A percentile compares a stretch with the other conserved stretches of the same genome.
phyloP scores from a whole-genome alignment of 2,329 filamentous ascomycete species.

The Ascochyta viciae-villosae region DNA sequence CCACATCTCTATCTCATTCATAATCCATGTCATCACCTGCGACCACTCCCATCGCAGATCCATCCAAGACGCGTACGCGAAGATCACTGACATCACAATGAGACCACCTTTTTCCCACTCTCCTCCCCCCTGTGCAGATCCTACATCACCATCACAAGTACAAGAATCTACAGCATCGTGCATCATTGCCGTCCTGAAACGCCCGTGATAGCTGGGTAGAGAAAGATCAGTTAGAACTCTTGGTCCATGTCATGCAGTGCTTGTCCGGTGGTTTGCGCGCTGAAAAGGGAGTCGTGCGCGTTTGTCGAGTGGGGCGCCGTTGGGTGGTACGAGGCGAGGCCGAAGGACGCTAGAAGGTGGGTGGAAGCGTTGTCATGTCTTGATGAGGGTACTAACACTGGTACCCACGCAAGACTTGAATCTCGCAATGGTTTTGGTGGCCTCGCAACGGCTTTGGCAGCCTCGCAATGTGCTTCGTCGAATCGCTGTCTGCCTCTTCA shows the following conservation, averaged over 20 bases:
- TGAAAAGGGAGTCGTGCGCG: no score
- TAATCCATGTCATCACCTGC: background rate
- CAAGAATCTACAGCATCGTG: background rate
- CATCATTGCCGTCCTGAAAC: background rate
- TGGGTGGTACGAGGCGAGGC: no score
- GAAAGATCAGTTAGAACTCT: background rate
- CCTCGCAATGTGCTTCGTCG: background rate
- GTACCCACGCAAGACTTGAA: no score
- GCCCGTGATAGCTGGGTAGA: no score
- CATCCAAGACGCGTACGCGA: background rate
- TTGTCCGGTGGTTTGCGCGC: background rate
- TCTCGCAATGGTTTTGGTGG: no score
- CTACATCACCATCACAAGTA: no score
- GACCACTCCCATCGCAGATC: no score
- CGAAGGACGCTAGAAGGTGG: no score
- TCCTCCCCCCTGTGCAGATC: slow-evolving; percentile 6
- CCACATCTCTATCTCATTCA: background rate
- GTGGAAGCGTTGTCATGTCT: no score
- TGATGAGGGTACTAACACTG: no score
- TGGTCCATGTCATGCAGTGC: slow-evolving; percentile 5
- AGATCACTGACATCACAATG: slow-evolving; percentile 19
- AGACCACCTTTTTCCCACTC: background rate
- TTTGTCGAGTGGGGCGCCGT: no score
- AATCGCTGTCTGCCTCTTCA: background rate
- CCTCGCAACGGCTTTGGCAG: no score